Conservation (phyloP, 441 rosid genomes). For the Jatropha multifida region DNA sequence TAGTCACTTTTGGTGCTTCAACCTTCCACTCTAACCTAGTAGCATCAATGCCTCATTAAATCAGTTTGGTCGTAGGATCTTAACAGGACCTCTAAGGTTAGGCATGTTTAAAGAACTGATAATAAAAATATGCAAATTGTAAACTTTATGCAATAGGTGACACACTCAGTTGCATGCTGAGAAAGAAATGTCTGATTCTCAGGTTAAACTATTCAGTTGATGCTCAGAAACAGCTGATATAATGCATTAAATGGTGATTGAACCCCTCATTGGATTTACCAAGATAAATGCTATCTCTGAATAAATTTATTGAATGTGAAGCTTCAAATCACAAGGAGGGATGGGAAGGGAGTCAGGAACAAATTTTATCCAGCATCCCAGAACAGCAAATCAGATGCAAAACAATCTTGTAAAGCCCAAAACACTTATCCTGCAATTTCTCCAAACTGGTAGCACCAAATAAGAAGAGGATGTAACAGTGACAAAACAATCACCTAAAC, state of each 20-base stretch:
- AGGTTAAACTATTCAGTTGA: background rate
- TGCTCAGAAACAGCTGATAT: background rate
- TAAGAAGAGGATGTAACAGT: background rate
- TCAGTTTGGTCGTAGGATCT: background rate
- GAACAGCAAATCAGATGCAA: background rate
- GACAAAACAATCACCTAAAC: constrained; percentile 2
- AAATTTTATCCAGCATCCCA: background rate
- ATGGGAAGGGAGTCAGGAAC: background rate
- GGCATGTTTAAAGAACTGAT: background rate
- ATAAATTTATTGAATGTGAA: background rate
- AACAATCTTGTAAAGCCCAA: background rate
- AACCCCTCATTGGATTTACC: background rate
- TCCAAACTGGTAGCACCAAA: background rate
- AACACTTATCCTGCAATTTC: background rate
- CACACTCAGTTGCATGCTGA: background rate
- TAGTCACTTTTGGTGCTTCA: background rate
- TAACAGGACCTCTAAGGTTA: background rate
- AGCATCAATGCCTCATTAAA: background rate
- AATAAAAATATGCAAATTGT: background rate
- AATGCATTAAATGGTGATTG: background rate
- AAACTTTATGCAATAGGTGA: background rate
- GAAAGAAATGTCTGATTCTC: background rate
- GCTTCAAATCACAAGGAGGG: background rate
- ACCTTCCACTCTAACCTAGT: background rate
- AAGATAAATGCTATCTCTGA: constrained; percentile 3